phyloP scores from a whole-genome alignment of 768 basidiomycete species.

The Suillus plorans region DNA sequence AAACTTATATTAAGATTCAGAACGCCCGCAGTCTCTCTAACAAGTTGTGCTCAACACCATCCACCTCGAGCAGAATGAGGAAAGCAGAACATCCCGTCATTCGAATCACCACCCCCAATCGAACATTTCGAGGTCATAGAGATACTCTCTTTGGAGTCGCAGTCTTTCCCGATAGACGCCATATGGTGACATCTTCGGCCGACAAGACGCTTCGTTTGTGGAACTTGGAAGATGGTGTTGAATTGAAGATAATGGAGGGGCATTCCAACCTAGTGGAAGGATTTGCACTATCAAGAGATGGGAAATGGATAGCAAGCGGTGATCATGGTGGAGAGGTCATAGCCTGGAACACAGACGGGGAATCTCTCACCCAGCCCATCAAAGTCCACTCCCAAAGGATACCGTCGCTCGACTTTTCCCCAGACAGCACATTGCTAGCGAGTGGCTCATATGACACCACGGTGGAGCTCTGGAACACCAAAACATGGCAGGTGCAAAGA shows the following conservation, averaged over 20 bases:
- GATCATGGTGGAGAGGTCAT: neutral
- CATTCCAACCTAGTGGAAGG: neutral
- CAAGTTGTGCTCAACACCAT: neutral
- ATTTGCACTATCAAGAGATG: neutral
- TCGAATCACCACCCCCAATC: neutral
- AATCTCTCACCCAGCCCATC: neutral
- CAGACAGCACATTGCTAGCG: neutral
- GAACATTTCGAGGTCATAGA: neutral
- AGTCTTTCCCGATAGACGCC: neutral
- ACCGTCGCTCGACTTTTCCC: neutral
- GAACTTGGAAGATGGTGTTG: neutral
- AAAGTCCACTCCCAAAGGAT: neutral
- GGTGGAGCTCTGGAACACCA: neutral
- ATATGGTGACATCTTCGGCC: neutral
- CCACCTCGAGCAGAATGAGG: neutral
- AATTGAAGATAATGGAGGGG: neutral
- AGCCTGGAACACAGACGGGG: neutral
- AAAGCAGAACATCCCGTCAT: neutral
- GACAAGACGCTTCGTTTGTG: neutral
- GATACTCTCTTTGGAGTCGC: neutral
- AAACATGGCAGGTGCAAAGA: neutral
- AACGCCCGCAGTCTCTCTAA: neutral
- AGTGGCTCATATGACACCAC: neutral
- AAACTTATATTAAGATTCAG: no score
- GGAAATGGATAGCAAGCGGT: neutral